These are phyloP conservation scores for Escovopsis sp. DNA, from an alignment of 2,329 filamentous ascomycete genomes.

Conservation along the genomic window DNA sequence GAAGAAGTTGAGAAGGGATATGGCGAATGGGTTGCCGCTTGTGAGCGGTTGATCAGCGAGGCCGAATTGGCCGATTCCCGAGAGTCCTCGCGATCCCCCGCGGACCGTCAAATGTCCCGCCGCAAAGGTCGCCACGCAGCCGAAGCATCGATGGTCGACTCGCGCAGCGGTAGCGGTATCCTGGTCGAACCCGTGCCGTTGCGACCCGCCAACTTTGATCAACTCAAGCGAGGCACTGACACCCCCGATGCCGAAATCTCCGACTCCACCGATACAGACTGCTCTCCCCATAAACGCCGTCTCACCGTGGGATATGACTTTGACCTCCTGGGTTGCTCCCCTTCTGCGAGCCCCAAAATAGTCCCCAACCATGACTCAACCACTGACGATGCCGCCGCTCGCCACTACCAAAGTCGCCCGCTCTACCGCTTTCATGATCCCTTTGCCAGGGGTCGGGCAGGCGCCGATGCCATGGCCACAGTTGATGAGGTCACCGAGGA, in stretches of 20 bases:
- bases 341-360: not conserved
- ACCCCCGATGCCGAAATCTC: not conserved
- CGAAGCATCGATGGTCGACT: not conserved
- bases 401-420: not conserved
- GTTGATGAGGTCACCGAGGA: conserved; percentile 11
- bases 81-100: conserved; percentile 7
- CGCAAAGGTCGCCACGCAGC: not conserved
- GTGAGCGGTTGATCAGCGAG: conserved; percentile 58
- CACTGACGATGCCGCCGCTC: not conserved
- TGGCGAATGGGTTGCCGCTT: conserved; percentile 64
- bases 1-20: conserved; percentile 68
- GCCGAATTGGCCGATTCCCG: conserved; percentile 34
- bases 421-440: not conserved
- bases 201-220: too few species aligned
- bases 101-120: not conserved
- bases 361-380: not conserved
- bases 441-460: not conserved
- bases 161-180: not conserved
- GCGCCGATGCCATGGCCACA: conserved; percentile 7
- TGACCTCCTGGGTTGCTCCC: not conserved
- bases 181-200: not conserved
- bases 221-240: too few species aligned
- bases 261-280: conserved; percentile 1
- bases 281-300: not conserved
- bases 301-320: not conserved